Evolutionary conservation across 495 filamentous ascomycete genomes (phyloP).

Genomic region (Amphirosellinia nigrospora): DNA sequence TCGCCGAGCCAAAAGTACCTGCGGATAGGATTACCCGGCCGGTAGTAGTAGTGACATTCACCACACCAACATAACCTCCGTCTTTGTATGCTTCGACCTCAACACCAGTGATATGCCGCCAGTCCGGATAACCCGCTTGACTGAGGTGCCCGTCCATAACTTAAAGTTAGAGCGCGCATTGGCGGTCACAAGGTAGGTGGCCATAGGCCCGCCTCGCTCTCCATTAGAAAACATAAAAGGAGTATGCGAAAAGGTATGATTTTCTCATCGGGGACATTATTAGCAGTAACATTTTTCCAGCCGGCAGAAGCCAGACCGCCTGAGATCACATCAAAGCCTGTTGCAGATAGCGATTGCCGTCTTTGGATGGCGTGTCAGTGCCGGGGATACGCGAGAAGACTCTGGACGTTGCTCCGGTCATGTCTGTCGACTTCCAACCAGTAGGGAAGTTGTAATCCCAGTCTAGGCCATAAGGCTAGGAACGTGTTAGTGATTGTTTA

Average conservation of each 20-base stretch:
- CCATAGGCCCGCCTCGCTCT: constrained; percentile 73
- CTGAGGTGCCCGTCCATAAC: constrained; percentile 68
- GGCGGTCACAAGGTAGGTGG: constrained; percentile 74
- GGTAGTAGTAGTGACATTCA: constrained; percentile 61
- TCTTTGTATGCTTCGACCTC: constrained; percentile 64
- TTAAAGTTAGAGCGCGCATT: constrained; percentile 68
- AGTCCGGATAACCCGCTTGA: constrained; percentile 67
- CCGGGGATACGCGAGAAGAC: constrained; percentile 75
- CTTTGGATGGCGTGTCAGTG: constrained; percentile 68
- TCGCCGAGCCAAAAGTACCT: constrained; percentile 74
- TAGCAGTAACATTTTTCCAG: constrained; percentile 68
- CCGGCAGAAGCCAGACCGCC: constrained; percentile 61
- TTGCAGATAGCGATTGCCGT: constrained; percentile 73
- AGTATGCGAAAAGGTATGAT: constrained; percentile 68
- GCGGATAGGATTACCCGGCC: constrained; percentile 73
- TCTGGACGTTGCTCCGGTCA: constrained; percentile 60
- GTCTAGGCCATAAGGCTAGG: constrained; percentile 56
- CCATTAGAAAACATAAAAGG: constrained; percentile 72
- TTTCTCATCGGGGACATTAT: constrained; percentile 67
- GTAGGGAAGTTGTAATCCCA: constrained; percentile 77
- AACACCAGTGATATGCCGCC: constrained; percentile 68
- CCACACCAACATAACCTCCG: constrained; percentile 63
- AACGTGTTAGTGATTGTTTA: not conserved
- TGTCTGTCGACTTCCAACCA: constrained; percentile 72
- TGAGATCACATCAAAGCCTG: constrained; percentile 65